A percentile compares a stretch with the other conserved stretches of the same genome.
These are phyloP conservation scores for Tolypocladium ovalisporum DNA, from an alignment of 2,329 filamentous ascomycete genomes.

Conservation along the genomic window DNA sequence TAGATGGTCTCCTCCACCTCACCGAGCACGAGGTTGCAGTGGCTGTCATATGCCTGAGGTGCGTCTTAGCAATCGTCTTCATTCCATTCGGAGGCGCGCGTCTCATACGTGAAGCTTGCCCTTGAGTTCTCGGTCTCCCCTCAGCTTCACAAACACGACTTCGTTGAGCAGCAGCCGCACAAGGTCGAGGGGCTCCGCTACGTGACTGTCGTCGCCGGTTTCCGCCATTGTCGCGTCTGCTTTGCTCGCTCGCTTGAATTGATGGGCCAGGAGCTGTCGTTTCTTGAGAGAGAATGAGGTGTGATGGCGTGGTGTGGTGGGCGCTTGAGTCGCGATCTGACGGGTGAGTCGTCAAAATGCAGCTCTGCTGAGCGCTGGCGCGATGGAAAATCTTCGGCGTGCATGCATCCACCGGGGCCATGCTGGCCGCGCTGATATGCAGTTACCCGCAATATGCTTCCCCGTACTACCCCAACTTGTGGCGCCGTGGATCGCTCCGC, in stretches of 20 bases:
- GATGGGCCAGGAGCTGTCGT: not conserved
- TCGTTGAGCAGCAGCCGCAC: conserved; percentile 92
- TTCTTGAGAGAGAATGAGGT: not conserved
- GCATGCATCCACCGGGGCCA: not conserved
- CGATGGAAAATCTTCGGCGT: conserved; percentile 10
- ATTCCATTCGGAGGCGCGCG: not conserved
- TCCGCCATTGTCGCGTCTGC: conserved; percentile 66
- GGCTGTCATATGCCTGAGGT: conserved; percentile 88
- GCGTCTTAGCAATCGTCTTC: conserved; percentile 2
- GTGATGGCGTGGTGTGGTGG: not conserved
- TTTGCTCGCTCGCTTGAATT: not conserved
- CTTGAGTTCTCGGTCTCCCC: conserved; percentile 91
- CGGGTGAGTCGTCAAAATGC: conserved; percentile 2
- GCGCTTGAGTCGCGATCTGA: not conserved
- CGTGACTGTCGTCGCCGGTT: conserved; percentile 61
- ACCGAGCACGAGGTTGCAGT: conserved; percentile 92
- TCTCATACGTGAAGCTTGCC: conserved; percentile 77
- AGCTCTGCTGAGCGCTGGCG: conserved; percentile 1
- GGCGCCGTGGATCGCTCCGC: not conserved
- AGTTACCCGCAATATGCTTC: not conserved
- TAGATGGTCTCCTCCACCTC: conserved; percentile 98
- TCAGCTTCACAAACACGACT: conserved; percentile 91
- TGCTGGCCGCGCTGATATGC: not conserved
- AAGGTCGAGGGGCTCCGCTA: conserved; percentile 88
- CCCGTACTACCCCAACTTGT: conserved; percentile 4